Conservation (phyloP, 331 rosid genomes). For the Erythrophleum ivorense region DNA sequence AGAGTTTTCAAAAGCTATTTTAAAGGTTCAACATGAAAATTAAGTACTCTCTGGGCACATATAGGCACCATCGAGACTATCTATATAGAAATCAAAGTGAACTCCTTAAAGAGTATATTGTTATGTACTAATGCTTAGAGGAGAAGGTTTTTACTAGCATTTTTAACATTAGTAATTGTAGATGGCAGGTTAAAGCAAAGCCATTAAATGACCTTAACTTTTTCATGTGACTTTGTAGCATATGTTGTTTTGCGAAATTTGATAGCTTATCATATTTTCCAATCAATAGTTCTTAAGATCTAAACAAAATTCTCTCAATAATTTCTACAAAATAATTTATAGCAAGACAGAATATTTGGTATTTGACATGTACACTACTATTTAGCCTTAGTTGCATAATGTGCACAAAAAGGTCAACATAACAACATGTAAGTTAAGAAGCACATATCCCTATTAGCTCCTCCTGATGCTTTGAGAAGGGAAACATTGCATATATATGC, state of each 20-base stretch:
- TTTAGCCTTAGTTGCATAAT: constrained; percentile 94
- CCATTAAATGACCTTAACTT: no score
- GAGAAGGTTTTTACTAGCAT: no score
- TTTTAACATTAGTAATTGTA: no score
- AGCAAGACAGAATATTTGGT: no score
- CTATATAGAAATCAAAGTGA: constrained; percentile 92
- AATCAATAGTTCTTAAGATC: no score
- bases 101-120: constrained; percentile 89
- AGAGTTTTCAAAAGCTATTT: constrained; percentile 76
- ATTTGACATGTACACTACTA: constrained; percentile 37
- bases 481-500: constrained; percentile 68
- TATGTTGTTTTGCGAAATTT: no score
- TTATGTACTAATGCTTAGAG: constrained; percentile 33
- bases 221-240: no score
- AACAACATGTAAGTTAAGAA: constrained; percentile 86
- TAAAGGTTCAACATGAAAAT: constrained; percentile 95
- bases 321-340: no score
- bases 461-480: constrained; percentile 89
- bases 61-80: constrained; percentile 86
- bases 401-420: constrained; percentile 88
- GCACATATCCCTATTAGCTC: constrained; percentile 92
- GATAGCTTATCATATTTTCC: no score
- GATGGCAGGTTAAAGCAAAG: no score
- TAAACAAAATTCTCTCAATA: no score
- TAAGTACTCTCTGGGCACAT: constrained; percentile 84